phyloP scores from a whole-genome alignment of 768 basidiomycete species.

The Xanthoconium stramineum region DNA sequence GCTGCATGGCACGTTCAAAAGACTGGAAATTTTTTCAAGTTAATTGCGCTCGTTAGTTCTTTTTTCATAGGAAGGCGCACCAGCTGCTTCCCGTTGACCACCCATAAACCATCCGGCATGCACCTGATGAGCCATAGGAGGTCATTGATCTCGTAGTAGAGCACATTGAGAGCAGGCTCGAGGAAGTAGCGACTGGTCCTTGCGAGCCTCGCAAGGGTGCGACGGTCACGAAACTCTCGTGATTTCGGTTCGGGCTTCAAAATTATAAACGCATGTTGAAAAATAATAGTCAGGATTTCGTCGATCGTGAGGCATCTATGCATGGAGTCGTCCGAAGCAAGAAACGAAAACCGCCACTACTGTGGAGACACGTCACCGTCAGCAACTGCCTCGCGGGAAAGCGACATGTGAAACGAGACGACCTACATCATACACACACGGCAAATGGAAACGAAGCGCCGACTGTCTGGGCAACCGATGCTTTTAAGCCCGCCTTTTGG shows the following conservation, averaged over 20 bases:
- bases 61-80: conserved; percentile 8
- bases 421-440: conserved; percentile 28
- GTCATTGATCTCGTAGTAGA: conserved; percentile 31
- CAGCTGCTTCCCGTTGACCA: conserved; percentile 30
- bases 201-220: conserved; percentile 31
- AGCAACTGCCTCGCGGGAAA: neutral
- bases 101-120: conserved; percentile 32
- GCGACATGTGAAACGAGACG: neutral
- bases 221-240: conserved; percentile 28
- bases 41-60: neutral
- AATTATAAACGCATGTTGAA: conserved; percentile 29
- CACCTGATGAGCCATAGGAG: conserved; percentile 32
- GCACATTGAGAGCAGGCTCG: conserved; percentile 31
- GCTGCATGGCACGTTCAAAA: conserved; percentile 19
- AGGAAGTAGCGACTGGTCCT: conserved; percentile 31
- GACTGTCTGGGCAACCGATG: neutral
- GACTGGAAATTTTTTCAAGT: conserved; percentile 14
- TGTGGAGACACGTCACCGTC: neutral
- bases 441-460: conserved; percentile 14
- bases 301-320: conserved; percentile 33
- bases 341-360: conserved; percentile 15
- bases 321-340: conserved; percentile 23
- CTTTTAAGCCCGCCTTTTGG: conserved; percentile 15
- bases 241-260: conserved; percentile 28
- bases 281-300: conserved; percentile 32